Evolutionary conservation across 208 protist genomes (phyloP).

Genomic region (Trypanosoma brucei): DNA sequence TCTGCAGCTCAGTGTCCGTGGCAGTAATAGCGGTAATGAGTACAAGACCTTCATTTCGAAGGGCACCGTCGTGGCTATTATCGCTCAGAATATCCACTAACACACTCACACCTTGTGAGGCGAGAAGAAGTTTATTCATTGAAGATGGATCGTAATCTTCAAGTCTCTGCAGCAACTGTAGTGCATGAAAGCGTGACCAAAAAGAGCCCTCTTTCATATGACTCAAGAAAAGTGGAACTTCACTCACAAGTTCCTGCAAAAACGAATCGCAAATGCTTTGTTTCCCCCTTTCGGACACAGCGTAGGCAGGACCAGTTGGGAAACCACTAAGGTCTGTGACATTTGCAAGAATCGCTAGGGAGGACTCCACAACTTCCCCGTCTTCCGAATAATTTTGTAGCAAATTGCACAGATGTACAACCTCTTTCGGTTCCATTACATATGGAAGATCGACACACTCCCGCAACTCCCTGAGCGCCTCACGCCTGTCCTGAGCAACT

Average conservation of each 20-base stretch:
- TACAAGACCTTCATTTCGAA: constrained; percentile 51
- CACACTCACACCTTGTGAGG: constrained; percentile 46
- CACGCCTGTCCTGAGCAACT: constrained; percentile 76
- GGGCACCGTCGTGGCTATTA: constrained; percentile 31
- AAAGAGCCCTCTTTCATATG: constrained; percentile 26
- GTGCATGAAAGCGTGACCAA: constrained; percentile 50
- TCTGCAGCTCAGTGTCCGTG: constrained; percentile 72
- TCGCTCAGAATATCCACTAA: constrained; percentile 64
- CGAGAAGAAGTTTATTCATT: constrained; percentile 51
- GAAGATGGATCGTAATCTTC: constrained; percentile 52
- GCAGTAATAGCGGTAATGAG: constrained; percentile 64
- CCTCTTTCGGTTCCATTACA: constrained; percentile 35
- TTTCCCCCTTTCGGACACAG: constrained; percentile 31
- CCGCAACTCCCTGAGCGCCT: constrained; percentile 57
- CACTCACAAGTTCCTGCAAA: constrained; percentile 35
- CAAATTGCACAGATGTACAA: constrained; percentile 37
- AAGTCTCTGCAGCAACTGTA: constrained; percentile 61
- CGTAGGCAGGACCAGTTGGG: constrained; percentile 20
- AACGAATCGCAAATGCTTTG: constrained; percentile 44
- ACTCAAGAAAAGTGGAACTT: constrained; percentile 46
- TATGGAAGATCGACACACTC: constrained; percentile 48
- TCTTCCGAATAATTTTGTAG: constrained; percentile 35
- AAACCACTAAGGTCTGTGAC: constrained; percentile 51
- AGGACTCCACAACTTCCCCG: constrained; percentile 31
- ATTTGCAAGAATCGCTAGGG: constrained; percentile 44